Percentiles rank a stretch among this genome's conserved stretches.
These are phyloP conservation scores for Phytophthora hybrid DNA, from an alignment of 352 stramenopile genomes.

Conservation along the genomic window DNA sequence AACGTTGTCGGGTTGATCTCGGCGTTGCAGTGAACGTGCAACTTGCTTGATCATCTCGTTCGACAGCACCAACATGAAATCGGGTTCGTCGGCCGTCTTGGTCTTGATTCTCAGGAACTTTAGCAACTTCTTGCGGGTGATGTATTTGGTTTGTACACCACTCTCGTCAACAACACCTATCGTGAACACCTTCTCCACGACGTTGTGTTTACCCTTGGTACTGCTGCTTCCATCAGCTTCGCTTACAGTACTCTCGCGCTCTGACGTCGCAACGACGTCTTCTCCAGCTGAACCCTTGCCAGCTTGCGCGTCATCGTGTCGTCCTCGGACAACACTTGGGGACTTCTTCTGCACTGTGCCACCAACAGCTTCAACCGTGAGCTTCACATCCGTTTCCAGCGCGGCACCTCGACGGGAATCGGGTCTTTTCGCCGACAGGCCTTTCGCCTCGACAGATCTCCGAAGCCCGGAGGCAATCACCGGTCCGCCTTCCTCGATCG, in stretches of 20 bases:
- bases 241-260: background rate
- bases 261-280: background rate
- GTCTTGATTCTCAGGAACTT: slow-evolving; percentile 27
- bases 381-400: slow-evolving; percentile 26
- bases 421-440: slow-evolving; percentile 23
- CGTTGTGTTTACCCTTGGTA: background rate
- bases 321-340: slow-evolving; percentile 5
- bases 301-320: slow-evolving; percentile 1
- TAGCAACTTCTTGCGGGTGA: slow-evolving; percentile 13
- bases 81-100: slow-evolving; percentile 8
- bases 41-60: slow-evolving; percentile 18
- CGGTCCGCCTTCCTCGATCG: slow-evolving; percentile 18
- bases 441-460: slow-evolving; percentile 23
- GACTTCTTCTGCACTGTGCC: background rate
- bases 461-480: background rate
- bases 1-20: slow-evolving; percentile 1
- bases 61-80: slow-evolving; percentile 28
- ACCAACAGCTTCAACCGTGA: background rate
- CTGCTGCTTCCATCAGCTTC: background rate
- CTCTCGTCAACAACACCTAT: slow-evolving; percentile 4
- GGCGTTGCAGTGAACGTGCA: slow-evolving; percentile 2
- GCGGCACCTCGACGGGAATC: slow-evolving; percentile 18
- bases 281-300: slow-evolving; percentile 3
- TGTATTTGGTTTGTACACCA: slow-evolving; percentile 12
- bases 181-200: slow-evolving; percentile 23